phyloP scores from a whole-genome alignment of 441 rosid genomes.

The Gossypium schwendimanii region DNA sequence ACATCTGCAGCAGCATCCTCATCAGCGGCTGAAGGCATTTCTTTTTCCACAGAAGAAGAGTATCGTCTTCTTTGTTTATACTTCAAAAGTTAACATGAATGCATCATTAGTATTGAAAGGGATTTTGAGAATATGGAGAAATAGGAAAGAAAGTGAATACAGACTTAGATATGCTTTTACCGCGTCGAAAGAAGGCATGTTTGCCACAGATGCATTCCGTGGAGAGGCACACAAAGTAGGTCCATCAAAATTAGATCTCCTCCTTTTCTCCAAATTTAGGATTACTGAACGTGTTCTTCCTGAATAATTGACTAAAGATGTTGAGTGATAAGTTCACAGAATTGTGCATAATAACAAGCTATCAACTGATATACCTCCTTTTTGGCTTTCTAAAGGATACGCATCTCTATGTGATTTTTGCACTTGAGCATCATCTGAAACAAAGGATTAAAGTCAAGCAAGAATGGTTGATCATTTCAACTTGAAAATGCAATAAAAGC shows the following conservation, averaged over 20 bases:
- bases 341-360: constrained; percentile 5
- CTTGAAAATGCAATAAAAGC: neutral
- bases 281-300: constrained; percentile 64
- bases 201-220: constrained; percentile 34
- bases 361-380: constrained; percentile 53
- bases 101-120: constrained; percentile 11
- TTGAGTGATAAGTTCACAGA: constrained; percentile 12
- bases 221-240: constrained; percentile 40
- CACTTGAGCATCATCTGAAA: constrained; percentile 62
- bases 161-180: constrained; percentile 29
- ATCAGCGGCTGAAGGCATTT: constrained; percentile 45
- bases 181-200: constrained; percentile 39
- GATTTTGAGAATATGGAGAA: neutral
- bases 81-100: constrained; percentile 24
- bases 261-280: constrained; percentile 72
- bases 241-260: constrained; percentile 55
- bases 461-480: constrained; percentile 2
- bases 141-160: neutral
- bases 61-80: constrained; percentile 62
- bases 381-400: constrained; percentile 41
- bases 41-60: constrained; percentile 44
- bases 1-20: constrained; percentile 67
- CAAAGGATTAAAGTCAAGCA: constrained; percentile 14
- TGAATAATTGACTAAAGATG: constrained; percentile 22
- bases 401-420: constrained; percentile 46